A percentile compares a stretch with the other conserved stretches of the same genome.
Evolutionary conservation across 305 asterid species (phyloP).

Genomic region (Petunia hybrid): DNA sequence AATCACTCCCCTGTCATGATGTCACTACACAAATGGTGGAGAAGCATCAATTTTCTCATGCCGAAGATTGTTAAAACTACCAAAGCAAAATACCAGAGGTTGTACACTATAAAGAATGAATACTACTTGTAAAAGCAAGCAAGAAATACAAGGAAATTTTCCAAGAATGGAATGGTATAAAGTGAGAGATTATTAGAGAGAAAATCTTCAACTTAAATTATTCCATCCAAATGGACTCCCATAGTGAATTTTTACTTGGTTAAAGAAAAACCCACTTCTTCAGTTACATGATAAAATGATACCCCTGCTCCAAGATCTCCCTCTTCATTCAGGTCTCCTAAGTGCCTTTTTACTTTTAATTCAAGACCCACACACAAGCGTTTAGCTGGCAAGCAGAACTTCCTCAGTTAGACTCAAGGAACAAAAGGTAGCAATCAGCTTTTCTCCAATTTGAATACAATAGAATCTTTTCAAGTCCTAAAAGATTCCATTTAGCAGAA

Average conservation of each 20-base stretch:
- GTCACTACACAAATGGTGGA: constrained; percentile 15
- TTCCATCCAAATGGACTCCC: not conserved
- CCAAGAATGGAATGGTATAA: not conserved
- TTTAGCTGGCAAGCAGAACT: constrained; percentile 5
- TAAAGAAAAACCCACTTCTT: constrained; percentile 21
- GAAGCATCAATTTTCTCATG: constrained; percentile 13
- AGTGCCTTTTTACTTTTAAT: not conserved
- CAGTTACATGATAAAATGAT: not conserved
- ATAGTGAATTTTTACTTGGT: constrained; percentile 8
- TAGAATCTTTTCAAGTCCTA: constrained; percentile 8
- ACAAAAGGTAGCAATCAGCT: not conserved
- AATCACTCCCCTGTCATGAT: constrained; percentile 5
- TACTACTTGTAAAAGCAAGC: constrained; percentile 5
- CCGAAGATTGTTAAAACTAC: not conserved
- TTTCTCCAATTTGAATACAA: constrained; percentile 27
- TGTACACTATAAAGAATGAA: constrained; percentile 20
- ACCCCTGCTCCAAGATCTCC: constrained; percentile 15
- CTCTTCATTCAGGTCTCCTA: constrained; percentile 22
- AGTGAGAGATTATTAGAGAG: not conserved
- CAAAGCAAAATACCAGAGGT: not conserved
- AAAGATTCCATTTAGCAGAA: constrained; percentile 22
- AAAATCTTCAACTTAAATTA: constrained; percentile 21
- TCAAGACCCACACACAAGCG: not conserved
- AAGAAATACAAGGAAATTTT: not conserved
- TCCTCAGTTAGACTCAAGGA: constrained; percentile 11